phyloP scores from a whole-genome alignment of 306 rosid species.

The Luffa acutangula region DNA sequence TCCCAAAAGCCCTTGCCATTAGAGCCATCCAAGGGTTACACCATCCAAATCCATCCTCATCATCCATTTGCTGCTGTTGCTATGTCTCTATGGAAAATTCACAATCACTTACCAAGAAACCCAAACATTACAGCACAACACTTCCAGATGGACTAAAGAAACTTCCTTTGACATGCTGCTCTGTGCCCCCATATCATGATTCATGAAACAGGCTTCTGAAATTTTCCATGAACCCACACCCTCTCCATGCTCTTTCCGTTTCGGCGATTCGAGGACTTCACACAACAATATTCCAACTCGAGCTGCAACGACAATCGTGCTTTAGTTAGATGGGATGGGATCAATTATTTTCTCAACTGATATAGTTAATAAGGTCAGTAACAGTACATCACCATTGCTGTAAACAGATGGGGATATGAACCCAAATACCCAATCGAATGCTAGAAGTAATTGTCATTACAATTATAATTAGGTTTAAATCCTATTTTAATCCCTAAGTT shows the following conservation, averaged over 20 bases:
- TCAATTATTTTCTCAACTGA: not conserved
- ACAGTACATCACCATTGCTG: not conserved
- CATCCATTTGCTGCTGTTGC: not conserved
- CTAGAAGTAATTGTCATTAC: not conserved
- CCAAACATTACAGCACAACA: not conserved
- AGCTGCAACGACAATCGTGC: conserved; percentile 36
- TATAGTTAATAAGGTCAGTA: not conserved
- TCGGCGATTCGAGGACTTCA: conserved; percentile 64
- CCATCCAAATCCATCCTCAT: no score
- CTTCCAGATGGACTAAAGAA: not conserved
- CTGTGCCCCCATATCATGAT: not conserved
- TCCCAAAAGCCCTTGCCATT: no score
- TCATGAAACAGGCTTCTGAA: conserved; percentile 53
- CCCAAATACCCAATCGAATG: not conserved
- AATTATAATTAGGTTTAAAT: not conserved
- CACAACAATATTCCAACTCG: conserved; percentile 85
- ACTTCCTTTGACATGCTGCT: not conserved
- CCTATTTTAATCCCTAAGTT: not conserved
- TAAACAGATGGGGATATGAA: not conserved
- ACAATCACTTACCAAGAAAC: not conserved
- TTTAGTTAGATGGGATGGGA: not conserved
- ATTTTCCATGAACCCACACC: conserved; percentile 97
- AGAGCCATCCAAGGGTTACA: no score
- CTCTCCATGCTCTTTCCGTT: conserved; percentile 74
- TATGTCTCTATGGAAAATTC: not conserved